Percentiles rank a stretch among this genome's conserved stretches.
These are phyloP conservation scores for Rubia yunnanensis DNA, from an alignment of 257 asterid species.

Conservation along the genomic window DNA sequence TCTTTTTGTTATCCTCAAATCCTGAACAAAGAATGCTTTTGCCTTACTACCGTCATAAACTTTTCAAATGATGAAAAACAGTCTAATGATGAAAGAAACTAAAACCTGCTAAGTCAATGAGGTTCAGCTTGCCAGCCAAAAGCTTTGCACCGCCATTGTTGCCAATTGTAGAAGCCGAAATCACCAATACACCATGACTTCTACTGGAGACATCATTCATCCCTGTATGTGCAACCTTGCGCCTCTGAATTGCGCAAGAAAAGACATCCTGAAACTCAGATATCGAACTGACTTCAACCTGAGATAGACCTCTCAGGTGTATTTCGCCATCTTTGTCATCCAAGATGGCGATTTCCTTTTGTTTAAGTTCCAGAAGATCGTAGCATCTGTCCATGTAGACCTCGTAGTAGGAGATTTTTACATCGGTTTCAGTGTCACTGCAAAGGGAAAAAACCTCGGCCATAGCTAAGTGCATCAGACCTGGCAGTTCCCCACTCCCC, in stretches of 20 bases:
- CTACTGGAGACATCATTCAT: conserved; percentile 83
- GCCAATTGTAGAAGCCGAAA: conserved; percentile 38
- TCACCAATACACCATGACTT: conserved; percentile 74
- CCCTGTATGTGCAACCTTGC: conserved; percentile 70
- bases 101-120: conserved; percentile 92
- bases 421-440: conserved; percentile 27
- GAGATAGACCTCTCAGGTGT: conserved; percentile 80
- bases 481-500: conserved; percentile 74
- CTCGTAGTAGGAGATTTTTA: conserved; percentile 69
- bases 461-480: conserved; percentile 69
- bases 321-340: conserved; percentile 58
- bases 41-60: neutral
- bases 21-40: conserved; percentile 32
- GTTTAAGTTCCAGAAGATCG: conserved; percentile 65
- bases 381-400: conserved; percentile 77
- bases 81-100: neutral
- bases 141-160: conserved; percentile 21
- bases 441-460: conserved; percentile 42
- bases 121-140: conserved; percentile 70
- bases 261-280: conserved; percentile 49
- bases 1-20: conserved; percentile 77
- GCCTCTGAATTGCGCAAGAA: conserved; percentile 51
- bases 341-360: conserved; percentile 57
- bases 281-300: conserved; percentile 38
- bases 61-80: neutral